Evolutionary conservation across 768 basidiomycete species (phyloP).

Genomic region (Jaapia argillacea): DNA sequence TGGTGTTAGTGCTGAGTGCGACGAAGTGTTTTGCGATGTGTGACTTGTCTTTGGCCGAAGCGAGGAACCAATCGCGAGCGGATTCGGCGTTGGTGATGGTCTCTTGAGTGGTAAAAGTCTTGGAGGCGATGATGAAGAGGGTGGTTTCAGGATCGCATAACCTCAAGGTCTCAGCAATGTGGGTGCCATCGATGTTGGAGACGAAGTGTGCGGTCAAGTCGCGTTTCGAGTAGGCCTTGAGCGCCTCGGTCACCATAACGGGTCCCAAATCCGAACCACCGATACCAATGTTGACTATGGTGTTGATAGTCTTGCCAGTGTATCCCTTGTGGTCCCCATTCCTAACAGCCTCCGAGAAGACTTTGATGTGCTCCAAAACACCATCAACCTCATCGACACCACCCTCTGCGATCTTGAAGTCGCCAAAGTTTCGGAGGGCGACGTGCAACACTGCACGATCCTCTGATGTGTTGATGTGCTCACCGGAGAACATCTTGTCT

Average conservation of each 20-base stretch:
- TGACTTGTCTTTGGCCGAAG: constrained; percentile 68
- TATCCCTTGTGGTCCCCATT: constrained; percentile 93
- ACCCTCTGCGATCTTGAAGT: constrained; percentile 70
- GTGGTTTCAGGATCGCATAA: constrained; percentile 85
- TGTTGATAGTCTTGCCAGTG: constrained; percentile 89
- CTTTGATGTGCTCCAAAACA: constrained; percentile 86
- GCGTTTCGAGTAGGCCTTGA: constrained; percentile 87
- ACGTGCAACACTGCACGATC: constrained; percentile 95
- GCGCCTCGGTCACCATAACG: constrained; percentile 98
- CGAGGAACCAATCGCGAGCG: constrained; percentile 92
- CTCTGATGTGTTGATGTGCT: constrained; percentile 98
- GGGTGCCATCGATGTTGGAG: constrained; percentile 97
- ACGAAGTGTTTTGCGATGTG: constrained; percentile 99
- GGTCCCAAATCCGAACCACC: constrained; percentile 97
- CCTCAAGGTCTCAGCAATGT: constrained; percentile 81
- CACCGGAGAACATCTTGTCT: constrained; percentile 90
- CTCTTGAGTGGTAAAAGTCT: constrained; percentile 99
- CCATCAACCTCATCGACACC: constrained; percentile 75
- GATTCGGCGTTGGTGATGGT: constrained; percentile 97
- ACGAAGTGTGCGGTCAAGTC: constrained; percentile 85
- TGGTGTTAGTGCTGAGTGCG: constrained; percentile 93
- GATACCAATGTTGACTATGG: constrained; percentile 98
- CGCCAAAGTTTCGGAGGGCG: constrained; percentile 74
- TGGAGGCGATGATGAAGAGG: constrained; percentile 96
- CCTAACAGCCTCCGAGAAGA: constrained; percentile 78